These are phyloP conservation scores for Irpex sp. DNA, from an alignment of 1,284 basidiomycete species.

Conservation along the genomic window DNA sequence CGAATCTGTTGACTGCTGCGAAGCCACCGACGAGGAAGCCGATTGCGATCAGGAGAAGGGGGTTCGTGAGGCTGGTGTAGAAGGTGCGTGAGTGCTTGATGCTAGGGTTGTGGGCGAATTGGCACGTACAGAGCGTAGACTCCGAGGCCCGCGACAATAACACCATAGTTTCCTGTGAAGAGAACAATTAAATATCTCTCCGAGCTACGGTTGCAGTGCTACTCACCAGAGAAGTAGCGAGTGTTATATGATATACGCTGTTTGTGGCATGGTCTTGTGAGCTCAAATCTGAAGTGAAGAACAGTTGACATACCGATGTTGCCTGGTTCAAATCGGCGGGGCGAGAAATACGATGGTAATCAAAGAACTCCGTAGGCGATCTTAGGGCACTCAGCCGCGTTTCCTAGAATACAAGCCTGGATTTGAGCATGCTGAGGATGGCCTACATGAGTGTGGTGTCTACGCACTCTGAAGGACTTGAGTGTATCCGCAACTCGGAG, in stretches of 20 bases:
- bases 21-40: slow-evolving; percentile 93
- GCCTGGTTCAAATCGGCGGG: slow-evolving; percentile 73
- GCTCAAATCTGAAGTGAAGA: background rate
- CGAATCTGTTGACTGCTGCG: slow-evolving; percentile 85
- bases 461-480: slow-evolving; percentile 63
- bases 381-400: slow-evolving; percentile 82
- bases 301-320: slow-evolving; percentile 51
- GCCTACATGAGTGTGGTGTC: slow-evolving; percentile 21
- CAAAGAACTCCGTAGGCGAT: slow-evolving; percentile 83
- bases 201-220: slow-evolving; percentile 9
- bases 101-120: background rate
- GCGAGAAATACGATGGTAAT: slow-evolving; percentile 82
- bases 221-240: slow-evolving; percentile 79
- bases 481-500: slow-evolving; percentile 64
- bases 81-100: background rate
- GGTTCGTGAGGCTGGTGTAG: slow-evolving; percentile 64
- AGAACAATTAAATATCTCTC: background rate
- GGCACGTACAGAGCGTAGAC: slow-evolving; percentile 84
- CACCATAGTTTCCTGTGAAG: slow-evolving; percentile 75
- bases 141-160: slow-evolving; percentile 79
- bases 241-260: slow-evolving; percentile 95
- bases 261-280: slow-evolving; percentile 7
- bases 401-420: slow-evolving; percentile 46
- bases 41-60: slow-evolving; percentile 78
- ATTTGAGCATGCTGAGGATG: slow-evolving; percentile 1